Percentiles rank a stretch among this genome's conserved stretches.
phyloP scores from a whole-genome alignment of 257 asterid species.

The Striga asiatica region DNA sequence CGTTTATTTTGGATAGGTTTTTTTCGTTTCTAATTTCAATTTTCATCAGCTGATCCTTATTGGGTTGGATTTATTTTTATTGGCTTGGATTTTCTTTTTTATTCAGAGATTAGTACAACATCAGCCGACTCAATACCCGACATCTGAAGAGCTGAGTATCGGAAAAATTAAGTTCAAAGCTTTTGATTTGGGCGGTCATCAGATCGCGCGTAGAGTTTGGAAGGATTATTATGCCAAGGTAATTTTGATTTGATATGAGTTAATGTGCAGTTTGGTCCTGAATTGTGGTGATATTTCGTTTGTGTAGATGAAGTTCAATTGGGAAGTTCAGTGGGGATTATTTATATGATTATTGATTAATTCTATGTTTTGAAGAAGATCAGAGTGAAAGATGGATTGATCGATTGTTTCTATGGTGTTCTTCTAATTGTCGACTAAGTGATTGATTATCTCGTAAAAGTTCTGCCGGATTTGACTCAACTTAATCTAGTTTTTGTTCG shows the following conservation, averaged over 20 bases:
- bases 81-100: neutral
- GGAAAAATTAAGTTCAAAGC: slow-evolving; percentile 89
- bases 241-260: neutral
- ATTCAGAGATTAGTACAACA: slow-evolving; percentile 81
- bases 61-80: neutral
- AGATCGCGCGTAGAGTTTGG: slow-evolving; percentile 90
- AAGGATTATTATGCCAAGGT: slow-evolving; percentile 91
- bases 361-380: neutral
- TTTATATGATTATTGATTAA: neutral
- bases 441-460: no score
- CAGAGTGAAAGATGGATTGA: no score
- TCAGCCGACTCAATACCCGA: slow-evolving; percentile 86
- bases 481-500: neutral
- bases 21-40: no score
- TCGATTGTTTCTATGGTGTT: neutral
- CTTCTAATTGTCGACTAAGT: neutral
- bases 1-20: neutral
- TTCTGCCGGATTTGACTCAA: no score
- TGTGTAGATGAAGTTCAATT: neutral
- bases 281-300: neutral
- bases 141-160: slow-evolving; percentile 83
- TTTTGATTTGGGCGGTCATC: slow-evolving; percentile 92
- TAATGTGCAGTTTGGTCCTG: neutral
- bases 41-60: neutral
- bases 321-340: neutral